A percentile compares a stretch with the other conserved stretches of the same genome.
Evolutionary conservation across 768 basidiomycete species (phyloP).

Genomic region (Serendipita sp.): DNA sequence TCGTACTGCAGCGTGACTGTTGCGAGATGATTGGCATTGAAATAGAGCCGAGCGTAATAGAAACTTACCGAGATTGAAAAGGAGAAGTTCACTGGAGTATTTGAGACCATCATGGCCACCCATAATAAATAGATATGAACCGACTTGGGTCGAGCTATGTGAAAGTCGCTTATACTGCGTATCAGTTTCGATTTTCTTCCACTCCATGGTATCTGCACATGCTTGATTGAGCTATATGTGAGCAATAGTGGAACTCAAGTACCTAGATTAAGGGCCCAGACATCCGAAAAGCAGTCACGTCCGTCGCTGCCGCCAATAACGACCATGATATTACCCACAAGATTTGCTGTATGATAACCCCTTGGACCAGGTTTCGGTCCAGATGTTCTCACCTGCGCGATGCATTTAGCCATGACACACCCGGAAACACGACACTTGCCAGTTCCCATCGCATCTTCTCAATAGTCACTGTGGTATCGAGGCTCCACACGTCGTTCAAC

Average conservation of each 20-base stretch:
- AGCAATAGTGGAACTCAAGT: constrained; percentile 24
- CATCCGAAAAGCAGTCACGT: constrained; percentile 69
- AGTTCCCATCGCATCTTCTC: constrained; percentile 41
- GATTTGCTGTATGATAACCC: constrained; percentile 84
- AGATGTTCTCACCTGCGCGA: not conserved
- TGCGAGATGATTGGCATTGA: not conserved
- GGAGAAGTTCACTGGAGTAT: constrained; percentile 52
- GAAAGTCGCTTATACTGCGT: constrained; percentile 46
- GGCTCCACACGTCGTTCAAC: constrained; percentile 76
- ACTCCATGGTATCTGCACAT: constrained; percentile 18
- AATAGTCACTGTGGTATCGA: constrained; percentile 35
- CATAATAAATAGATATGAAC: constrained; percentile 76
- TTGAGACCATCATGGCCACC: constrained; percentile 74
- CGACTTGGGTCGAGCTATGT: constrained; percentile 79
- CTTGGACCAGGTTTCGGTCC: constrained; percentile 36
- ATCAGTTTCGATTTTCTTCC: constrained; percentile 21
- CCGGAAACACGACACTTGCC: constrained; percentile 18
- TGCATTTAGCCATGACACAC: constrained; percentile 9
- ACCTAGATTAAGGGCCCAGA: constrained; percentile 75
- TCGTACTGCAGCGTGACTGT: constrained; percentile 78
- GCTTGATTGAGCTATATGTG: not conserved
- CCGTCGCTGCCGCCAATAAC: constrained; percentile 87
- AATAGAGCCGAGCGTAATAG: constrained; percentile 7
- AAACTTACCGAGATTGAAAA: constrained; percentile 69
- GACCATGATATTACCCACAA: constrained; percentile 73